phyloP scores from a whole-genome alignment of 805 yeast genomes.

The Metschnikowia santaceciliae region DNA sequence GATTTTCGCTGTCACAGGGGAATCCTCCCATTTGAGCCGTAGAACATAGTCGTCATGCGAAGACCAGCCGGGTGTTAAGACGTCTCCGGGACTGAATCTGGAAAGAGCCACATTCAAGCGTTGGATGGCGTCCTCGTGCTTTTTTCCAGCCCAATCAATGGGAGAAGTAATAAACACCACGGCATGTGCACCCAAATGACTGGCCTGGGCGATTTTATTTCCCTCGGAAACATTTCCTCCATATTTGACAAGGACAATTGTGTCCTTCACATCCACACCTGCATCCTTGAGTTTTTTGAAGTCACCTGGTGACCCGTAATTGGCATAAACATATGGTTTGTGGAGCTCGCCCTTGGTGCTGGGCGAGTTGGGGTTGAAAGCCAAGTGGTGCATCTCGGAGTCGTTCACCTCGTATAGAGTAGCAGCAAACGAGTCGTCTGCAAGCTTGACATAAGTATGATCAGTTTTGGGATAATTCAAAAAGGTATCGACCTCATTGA shows the following conservation, averaged over 20 bases:
- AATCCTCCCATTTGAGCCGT: conserved; percentile 41
- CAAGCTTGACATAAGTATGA: conserved; percentile 25
- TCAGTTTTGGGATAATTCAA: conserved; percentile 57
- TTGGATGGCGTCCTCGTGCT: conserved; percentile 43
- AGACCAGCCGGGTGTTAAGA: conserved; percentile 75
- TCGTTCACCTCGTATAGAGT: conserved; percentile 30
- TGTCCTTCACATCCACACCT: conserved; percentile 40
- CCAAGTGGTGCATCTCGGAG: conserved; percentile 35
- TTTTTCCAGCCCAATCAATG: conserved; percentile 17
- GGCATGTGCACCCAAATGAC: conserved; percentile 55
- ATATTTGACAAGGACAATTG: conserved; percentile 58
- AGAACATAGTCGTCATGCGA: conserved; percentile 37
- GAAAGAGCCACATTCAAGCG: conserved; percentile 56
- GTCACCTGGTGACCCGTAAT: conserved; percentile 62
- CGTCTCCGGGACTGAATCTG: conserved; percentile 69
- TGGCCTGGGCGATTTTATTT: conserved; percentile 46
- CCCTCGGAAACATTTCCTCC: conserved; percentile 42
- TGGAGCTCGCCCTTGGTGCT: conserved; percentile 49
- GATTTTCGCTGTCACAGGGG: conserved; percentile 58
- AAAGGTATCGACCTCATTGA: conserved; percentile 49
- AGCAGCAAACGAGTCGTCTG: conserved; percentile 37
- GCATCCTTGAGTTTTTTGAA: conserved; percentile 36
- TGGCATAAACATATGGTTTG: conserved; percentile 57
- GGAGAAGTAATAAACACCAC: conserved; percentile 55
- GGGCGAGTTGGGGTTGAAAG: conserved; percentile 67